Percentiles rank a stretch among this genome's conserved stretches.
Conservation (phyloP, 192 early-diverging fungal genomes). For the Nowakowskiella sp. region DNA sequence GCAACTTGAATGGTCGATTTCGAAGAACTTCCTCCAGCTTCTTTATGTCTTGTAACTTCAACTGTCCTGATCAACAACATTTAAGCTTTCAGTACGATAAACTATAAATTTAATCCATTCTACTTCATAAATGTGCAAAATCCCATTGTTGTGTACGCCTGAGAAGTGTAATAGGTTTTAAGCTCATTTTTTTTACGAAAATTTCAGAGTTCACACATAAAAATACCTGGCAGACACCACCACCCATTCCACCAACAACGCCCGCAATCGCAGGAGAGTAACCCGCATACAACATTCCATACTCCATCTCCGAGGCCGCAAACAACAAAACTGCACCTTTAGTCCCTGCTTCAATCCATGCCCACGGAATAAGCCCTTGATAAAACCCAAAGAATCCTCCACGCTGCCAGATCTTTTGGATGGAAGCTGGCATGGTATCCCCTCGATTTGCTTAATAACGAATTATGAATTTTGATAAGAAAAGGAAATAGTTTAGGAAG, state of each 20-base stretch:
- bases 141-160: constrained; percentile 98
- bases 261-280: constrained; percentile 44
- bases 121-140: constrained; percentile 95
- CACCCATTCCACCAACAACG: constrained; percentile 87
- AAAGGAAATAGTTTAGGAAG: too few species aligned
- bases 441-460: constrained; percentile 85
- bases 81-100: neutral
- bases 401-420: constrained; percentile 70
- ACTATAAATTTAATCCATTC: neutral
- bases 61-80: constrained; percentile 57
- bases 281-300: constrained; percentile 43
- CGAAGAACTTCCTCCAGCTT: constrained; percentile 32
- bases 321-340: constrained; percentile 76
- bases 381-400: constrained; percentile 90
- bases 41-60: constrained; percentile 94
- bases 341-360: constrained; percentile 73
- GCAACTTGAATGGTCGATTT: constrained; percentile 79
- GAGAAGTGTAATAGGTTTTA: neutral
- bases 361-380: constrained; percentile 80
- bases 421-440: constrained; percentile 62
- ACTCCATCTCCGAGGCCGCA: constrained; percentile 65
- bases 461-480: too few species aligned
- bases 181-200: neutral
- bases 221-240: constrained; percentile 74
- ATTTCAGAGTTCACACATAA: neutral